Evolutionary conservation across 352 stramenopile genomes (phyloP).

Genomic region (Synura sp.): DNA sequence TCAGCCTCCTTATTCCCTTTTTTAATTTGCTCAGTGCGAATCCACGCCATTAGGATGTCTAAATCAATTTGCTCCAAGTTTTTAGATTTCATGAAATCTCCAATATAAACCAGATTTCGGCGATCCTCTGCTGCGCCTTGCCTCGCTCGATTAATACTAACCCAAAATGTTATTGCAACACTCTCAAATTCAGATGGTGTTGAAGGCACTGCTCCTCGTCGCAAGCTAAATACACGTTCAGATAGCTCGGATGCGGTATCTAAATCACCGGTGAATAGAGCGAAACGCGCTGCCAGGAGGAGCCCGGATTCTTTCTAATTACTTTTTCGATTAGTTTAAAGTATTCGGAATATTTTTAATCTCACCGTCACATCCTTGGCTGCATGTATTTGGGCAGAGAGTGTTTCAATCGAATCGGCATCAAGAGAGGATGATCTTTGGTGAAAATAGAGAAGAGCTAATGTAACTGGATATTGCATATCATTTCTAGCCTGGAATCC

Average conservation of each 20-base stretch:
- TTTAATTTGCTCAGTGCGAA: not conserved
- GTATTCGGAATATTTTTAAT: not conserved
- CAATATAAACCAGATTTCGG: too few species aligned
- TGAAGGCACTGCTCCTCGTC: conserved; percentile 60
- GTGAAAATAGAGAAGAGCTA: conserved; percentile 55
- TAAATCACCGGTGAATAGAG: conserved; percentile 59
- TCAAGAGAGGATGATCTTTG: not conserved
- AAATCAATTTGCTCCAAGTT: not conserved
- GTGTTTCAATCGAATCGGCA: conserved; percentile 58
- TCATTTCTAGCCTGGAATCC: conserved; percentile 50
- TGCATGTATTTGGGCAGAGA: conserved; percentile 66
- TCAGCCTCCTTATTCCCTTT: not conserved
- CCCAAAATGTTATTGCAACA: not conserved
- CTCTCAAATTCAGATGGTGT: conserved; percentile 45
- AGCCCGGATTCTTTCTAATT: conserved; percentile 26
- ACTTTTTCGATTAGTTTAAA: not conserved
- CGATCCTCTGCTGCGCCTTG: too few species aligned
- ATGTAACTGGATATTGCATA: conserved; percentile 56
- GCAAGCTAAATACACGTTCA: not conserved
- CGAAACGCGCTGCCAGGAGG: conserved; percentile 25
- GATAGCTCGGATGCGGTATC: conserved; percentile 53
- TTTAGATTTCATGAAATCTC: not conserved
- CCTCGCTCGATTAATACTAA: too few species aligned
- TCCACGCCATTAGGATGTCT: not conserved
- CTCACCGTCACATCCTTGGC: conserved; percentile 48